These are phyloP conservation scores for Lipomyces lipofer DNA, from an alignment of 805 yeast genomes.

Conservation along the genomic window DNA sequence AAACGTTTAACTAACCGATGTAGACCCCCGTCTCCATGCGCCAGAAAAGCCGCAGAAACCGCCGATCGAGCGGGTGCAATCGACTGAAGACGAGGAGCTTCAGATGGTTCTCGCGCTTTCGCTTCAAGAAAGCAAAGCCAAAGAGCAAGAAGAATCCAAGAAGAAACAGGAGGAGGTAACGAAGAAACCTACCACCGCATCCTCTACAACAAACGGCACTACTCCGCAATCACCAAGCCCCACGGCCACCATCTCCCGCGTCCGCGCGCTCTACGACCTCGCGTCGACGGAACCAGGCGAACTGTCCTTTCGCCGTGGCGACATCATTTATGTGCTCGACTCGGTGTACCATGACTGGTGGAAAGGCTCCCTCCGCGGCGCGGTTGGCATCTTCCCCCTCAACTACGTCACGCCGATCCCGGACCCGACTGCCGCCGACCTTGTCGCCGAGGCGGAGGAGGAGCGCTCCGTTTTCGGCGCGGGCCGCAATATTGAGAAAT, in stretches of 20 bases:
- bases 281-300: constrained; percentile 81
- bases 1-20: not conserved
- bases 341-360: constrained; percentile 94
- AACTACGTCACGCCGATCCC: constrained; percentile 84
- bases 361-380: constrained; percentile 81
- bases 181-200: constrained; percentile 1
- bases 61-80: constrained; percentile 6
- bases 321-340: constrained; percentile 82
- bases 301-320: constrained; percentile 82
- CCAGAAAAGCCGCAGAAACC: constrained; percentile 65
- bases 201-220: not conserved
- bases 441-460: constrained; percentile 49
- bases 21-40: constrained; percentile 42
- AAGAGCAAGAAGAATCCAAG: constrained; percentile 7
- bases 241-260: constrained; percentile 54
- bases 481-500: constrained; percentile 63
- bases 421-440: constrained; percentile 62
- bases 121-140: constrained; percentile 52
- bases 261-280: constrained; percentile 82
- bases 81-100: constrained; percentile 75
- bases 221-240: constrained; percentile 8
- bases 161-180: constrained; percentile 10
- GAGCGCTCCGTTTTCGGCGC: constrained; percentile 58
- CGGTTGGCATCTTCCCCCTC: constrained; percentile 84
- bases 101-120: constrained; percentile 75